Percentiles rank a stretch among this genome's conserved stretches.
Evolutionary conservation across 2,329 filamentous ascomycete genomes (phyloP).

Genomic region (Aureobasidium sp.): DNA sequence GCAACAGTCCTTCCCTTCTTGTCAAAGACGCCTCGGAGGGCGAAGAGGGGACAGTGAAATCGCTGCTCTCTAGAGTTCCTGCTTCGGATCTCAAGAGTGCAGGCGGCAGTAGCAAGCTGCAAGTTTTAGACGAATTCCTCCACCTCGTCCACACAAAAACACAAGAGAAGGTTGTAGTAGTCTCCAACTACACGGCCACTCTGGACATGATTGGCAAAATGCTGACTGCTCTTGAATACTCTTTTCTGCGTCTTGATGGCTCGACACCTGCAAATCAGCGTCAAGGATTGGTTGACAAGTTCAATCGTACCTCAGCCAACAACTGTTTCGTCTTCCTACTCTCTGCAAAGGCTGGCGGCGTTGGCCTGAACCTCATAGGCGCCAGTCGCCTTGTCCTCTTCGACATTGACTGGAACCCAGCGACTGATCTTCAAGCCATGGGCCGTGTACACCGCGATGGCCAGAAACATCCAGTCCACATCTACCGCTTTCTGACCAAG

Average conservation of each 20-base stretch:
- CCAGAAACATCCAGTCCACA: conserved; percentile 60
- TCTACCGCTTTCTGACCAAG: conserved; percentile 62
- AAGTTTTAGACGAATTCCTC: conserved; percentile 59
- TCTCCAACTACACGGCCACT: conserved; percentile 71
- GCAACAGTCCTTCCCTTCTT: conserved; percentile 62
- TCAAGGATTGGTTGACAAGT: conserved; percentile 61
- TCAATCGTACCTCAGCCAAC: conserved; percentile 54
- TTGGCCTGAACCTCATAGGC: conserved; percentile 64
- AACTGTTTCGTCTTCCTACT: conserved; percentile 62
- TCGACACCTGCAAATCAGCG: conserved; percentile 57
- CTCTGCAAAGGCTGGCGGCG: conserved; percentile 65
- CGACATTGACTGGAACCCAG: conserved; percentile 71
- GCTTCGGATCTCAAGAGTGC: conserved; percentile 49
- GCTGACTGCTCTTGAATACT: conserved; percentile 52
- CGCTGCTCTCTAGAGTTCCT: conserved; percentile 44
- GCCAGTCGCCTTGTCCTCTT: conserved; percentile 64
- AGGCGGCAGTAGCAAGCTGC: conserved; percentile 57
- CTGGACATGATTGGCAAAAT: conserved; percentile 59
- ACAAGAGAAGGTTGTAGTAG: conserved; percentile 63
- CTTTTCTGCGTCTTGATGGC: conserved; percentile 63
- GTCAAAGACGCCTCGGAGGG: conserved; percentile 36
- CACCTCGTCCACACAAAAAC: conserved; percentile 55
- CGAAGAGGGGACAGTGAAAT: conserved; percentile 34
- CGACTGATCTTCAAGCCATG: conserved; percentile 67
- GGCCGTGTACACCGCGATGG: conserved; percentile 67